These are phyloP conservation scores for Spergularia marina DNA, from an alignment of 148 eudicot genomes.

Conservation along the genomic window DNA sequence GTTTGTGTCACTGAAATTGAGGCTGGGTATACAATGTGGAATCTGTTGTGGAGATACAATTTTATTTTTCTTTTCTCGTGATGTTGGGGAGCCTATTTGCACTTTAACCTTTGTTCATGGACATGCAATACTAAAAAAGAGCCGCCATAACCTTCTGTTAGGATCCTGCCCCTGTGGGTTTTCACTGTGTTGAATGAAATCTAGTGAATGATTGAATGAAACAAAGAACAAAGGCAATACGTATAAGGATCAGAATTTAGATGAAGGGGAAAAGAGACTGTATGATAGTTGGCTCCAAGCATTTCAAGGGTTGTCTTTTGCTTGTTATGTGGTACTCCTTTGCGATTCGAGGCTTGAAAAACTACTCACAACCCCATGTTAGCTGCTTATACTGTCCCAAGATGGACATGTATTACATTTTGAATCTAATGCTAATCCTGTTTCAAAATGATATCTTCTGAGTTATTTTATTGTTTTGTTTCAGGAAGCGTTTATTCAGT, in stretches of 20 bases:
- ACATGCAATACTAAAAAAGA: too few species aligned
- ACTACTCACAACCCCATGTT: neutral
- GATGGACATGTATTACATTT: neutral
- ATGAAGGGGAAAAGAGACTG: neutral
- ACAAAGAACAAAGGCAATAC: too few species aligned
- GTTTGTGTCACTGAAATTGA: too few species aligned
- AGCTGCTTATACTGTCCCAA: neutral
- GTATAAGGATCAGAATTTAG: neutral
- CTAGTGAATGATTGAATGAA: too few species aligned
- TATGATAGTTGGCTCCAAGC: neutral
- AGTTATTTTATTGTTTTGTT: constrained; percentile 18
- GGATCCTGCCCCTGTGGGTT: too few species aligned
- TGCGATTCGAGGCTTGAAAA: neutral
- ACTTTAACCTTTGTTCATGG: too few species aligned
- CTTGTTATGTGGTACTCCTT: neutral
- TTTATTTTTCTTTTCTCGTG: too few species aligned
- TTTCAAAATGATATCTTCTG: constrained; percentile 11
- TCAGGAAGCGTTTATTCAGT: constrained; percentile 82
- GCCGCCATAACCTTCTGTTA: too few species aligned
- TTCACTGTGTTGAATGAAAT: too few species aligned
- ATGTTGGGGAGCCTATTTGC: too few species aligned
- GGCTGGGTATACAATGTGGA: too few species aligned
- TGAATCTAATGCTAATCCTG: neutral
- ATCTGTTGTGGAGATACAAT: too few species aligned
- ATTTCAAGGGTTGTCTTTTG: neutral